Evolutionary conservation across 139 green algal genomes (phyloP), one percentile per base, ranked within the genome.

Genomic region (Chlamydomonas schloesseri): DNA sequence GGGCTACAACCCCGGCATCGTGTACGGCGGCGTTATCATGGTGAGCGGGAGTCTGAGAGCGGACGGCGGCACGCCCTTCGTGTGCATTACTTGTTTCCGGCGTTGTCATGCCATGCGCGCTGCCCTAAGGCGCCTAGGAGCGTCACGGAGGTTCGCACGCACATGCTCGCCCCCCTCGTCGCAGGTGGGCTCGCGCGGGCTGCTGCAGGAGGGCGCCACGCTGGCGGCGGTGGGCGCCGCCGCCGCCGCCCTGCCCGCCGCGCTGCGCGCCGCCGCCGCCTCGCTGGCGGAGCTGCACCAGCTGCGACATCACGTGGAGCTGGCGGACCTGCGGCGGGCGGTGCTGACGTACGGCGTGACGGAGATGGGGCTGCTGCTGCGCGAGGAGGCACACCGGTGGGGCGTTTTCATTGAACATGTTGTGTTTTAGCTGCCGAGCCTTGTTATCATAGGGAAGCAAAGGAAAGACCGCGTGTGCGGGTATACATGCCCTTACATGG

Each of bases 301-400:
- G 86, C 65, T 89, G 60, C 70, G 62, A 3, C 86, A 89, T 58
- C 46, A 86, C 47, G 76, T 89, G 58, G 86, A 89, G 70, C 34
- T 83, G 74, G 82, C 87, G 29, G 87, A 91, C 72, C 73, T 91
- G 67, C 62, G 84, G 29, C 62, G 80, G 10, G 60, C 70, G 6
- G 69, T 92, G 23, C 77, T 92, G 74, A 65, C 83, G 81, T 83
- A 81, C 46, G 84, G 62, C 33, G 34, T 50, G 6, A 73, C 77
- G 64, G 88, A 92, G 88, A 76, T 92, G 84, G 73, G 50, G 33
- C 55, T 92, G 57, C 84, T 92, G 58, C 31, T 88, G 79, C 73
- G 76, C 24, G 88, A 92, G 76, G 88, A 92, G 82, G 73, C 58
- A 53, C n/a, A 81, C 64, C 62, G 87, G 78, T 84, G 78, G 21